Evolutionary conservation across 1,284 basidiomycete species (phyloP).

Genomic region (Anthracocystis walkeri): DNA sequence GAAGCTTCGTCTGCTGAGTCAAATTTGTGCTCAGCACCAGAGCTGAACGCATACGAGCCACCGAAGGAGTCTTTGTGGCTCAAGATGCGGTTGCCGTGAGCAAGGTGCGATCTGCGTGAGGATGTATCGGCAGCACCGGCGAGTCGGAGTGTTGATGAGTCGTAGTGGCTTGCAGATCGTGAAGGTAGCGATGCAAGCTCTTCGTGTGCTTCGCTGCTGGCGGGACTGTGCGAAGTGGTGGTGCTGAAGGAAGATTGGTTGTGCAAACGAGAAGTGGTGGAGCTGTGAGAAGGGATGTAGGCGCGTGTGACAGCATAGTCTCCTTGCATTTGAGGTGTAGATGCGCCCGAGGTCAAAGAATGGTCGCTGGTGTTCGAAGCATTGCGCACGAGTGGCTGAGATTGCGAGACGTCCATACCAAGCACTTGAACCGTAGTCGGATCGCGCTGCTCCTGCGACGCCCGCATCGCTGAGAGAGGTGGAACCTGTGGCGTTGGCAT

Average conservation of each 20-base stretch:
- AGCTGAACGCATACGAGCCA: constrained; percentile 30
- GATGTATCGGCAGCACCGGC: constrained; percentile 17
- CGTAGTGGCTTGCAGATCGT: constrained; percentile 20
- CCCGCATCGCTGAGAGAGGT: constrained; percentile 20
- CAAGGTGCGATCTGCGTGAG: constrained; percentile 23
- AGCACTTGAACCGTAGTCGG: constrained; percentile 39
- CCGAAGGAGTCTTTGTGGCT: constrained; percentile 53
- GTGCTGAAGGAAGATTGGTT: constrained; percentile 46
- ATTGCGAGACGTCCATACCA: constrained; percentile 28
- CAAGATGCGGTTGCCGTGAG: constrained; percentile 26
- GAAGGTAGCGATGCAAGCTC: constrained; percentile 24
- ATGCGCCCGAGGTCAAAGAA: constrained; percentile 26
- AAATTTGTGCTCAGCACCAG: constrained; percentile 12
- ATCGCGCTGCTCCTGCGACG: constrained; percentile 17
- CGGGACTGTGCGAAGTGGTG: constrained; percentile 26
- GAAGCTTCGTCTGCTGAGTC: constrained; percentile 28
- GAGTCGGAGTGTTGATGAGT: constrained; percentile 12
- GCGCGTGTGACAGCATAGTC: constrained; percentile 30
- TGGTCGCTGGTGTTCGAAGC: constrained; percentile 25
- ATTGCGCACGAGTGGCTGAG: constrained; percentile 32
- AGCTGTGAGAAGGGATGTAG: constrained; percentile 34
- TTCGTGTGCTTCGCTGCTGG: constrained; percentile 40
- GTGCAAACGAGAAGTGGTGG: constrained; percentile 24
- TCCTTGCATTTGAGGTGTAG: constrained; percentile 33
- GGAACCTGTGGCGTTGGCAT: constrained; percentile 16